A percentile compares a stretch with the other conserved stretches of the same genome.
Conservation (phyloP, 768 basidiomycete species). For the Phanerodontia chrysosporium region DNA sequence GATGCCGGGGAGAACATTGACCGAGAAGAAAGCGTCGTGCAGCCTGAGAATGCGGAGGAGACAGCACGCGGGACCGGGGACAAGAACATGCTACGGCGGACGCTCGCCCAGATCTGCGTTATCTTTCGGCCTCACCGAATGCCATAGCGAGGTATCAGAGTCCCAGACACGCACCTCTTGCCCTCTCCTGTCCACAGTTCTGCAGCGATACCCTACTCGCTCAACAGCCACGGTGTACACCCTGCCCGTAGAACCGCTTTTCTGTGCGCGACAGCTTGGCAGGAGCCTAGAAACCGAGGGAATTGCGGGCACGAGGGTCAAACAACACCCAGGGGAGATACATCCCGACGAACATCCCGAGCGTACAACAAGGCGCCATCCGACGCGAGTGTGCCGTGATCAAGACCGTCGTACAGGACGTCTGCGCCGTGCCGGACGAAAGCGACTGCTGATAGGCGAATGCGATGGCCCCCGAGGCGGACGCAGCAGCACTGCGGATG, state of each 20-base stretch:
- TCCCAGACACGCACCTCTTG: background rate
- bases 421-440: background rate
- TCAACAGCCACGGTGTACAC: background rate
- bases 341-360: background rate
- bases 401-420: background rate
- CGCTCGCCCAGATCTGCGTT: background rate
- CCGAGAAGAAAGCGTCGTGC: background rate
- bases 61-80: slow-evolving; percentile 1
- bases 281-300: background rate
- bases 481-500: background rate
- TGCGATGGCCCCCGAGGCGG: background rate
- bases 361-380: background rate
- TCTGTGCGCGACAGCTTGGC: background rate
- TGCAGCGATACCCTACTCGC: background rate
- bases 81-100: background rate
- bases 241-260: background rate
- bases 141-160: background rate
- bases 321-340: background rate
- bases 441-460: background rate
- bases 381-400: background rate
- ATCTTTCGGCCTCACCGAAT: background rate
- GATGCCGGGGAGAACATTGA: background rate
- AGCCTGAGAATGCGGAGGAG: background rate
- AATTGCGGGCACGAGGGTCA: background rate
- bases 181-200: background rate